Percentiles rank a stretch among this genome's conserved stretches.
Evolutionary conservation across 2,329 filamentous ascomycete genomes (phyloP).

Genomic region (Talaromyces piceae): DNA sequence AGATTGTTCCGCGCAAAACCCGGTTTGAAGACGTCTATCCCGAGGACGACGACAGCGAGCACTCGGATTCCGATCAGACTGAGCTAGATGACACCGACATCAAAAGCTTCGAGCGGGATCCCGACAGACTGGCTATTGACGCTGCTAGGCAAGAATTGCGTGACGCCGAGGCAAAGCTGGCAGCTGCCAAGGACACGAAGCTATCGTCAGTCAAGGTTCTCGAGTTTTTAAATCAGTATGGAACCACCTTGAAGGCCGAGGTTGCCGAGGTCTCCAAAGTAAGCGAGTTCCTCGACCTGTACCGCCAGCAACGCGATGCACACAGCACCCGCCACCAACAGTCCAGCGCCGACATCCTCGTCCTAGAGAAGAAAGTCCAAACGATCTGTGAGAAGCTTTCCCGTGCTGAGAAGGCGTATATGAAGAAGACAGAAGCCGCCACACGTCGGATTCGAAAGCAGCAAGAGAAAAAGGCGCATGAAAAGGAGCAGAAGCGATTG

Average conservation of each 20-base stretch:
- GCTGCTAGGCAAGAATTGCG: constrained; percentile 24
- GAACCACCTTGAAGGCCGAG: constrained; percentile 21
- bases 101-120: constrained; percentile 5
- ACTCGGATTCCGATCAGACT: constrained; percentile 17
- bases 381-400: constrained; percentile 4
- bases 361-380: constrained; percentile 21
- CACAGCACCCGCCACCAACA: constrained; percentile 19
- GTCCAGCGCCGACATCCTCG: constrained; percentile 18
- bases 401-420: constrained; percentile 5
- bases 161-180: constrained; percentile 24
- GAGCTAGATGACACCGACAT: constrained; percentile 5
- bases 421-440: constrained; percentile 18
- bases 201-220: constrained; percentile 17
- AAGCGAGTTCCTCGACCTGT: constrained; percentile 27
- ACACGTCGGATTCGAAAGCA: constrained; percentile 12
- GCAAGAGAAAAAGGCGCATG: constrained; percentile 16
- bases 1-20: constrained; percentile 50
- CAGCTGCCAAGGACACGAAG: constrained; percentile 21
- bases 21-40: constrained; percentile 50
- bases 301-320: constrained; percentile 22
- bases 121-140: constrained; percentile 11
- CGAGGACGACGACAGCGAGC: constrained; percentile 30
- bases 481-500: constrained; percentile 20
- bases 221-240: constrained; percentile 29
- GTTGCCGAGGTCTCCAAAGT: constrained; percentile 25